Evolutionary conservation across 257 asterid genomes (phyloP).

Genomic region (Scutellaria minor): DNA sequence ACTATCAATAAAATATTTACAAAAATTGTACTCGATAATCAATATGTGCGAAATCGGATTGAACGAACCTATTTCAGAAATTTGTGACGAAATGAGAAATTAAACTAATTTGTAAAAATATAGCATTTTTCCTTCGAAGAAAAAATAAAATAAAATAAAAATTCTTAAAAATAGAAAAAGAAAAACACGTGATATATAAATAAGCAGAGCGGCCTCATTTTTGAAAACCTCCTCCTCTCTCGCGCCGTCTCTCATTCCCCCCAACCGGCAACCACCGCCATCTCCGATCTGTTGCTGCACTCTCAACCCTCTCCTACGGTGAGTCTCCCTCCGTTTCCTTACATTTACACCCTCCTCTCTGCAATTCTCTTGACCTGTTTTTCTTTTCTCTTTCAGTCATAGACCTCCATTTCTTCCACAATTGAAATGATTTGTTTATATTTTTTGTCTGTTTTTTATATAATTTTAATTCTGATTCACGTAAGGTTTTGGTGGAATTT

Average conservation of each 20-base stretch:
- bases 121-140: not conserved
- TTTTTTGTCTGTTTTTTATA: not conserved
- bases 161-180: not conserved
- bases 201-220: slow-evolving; percentile 42
- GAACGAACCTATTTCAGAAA: no score
- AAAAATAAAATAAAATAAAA: no score
- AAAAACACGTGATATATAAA: slow-evolving; percentile 36
- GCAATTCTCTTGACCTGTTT: slow-evolving; percentile 22
- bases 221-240: slow-evolving; percentile 52
- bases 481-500: slow-evolving; percentile 34
- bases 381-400: slow-evolving; percentile 11
- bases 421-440: slow-evolving; percentile 13
- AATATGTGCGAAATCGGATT: no score
- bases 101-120: not conserved
- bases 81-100: no score
- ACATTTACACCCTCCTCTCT: slow-evolving; percentile 21
- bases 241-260: slow-evolving; percentile 55
- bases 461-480: slow-evolving; percentile 24
- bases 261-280: slow-evolving; percentile 14
- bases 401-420: slow-evolving; percentile 9
- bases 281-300: slow-evolving; percentile 54
- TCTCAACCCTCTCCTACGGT: slow-evolving; percentile 40
- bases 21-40: no score
- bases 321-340: slow-evolving; percentile 43
- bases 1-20: no score